Evolutionary conservation across 2,329 filamentous ascomycete genomes (phyloP), one percentile per base, ranked within the genome.

Genomic region (Xylaria arbuscula): DNA sequence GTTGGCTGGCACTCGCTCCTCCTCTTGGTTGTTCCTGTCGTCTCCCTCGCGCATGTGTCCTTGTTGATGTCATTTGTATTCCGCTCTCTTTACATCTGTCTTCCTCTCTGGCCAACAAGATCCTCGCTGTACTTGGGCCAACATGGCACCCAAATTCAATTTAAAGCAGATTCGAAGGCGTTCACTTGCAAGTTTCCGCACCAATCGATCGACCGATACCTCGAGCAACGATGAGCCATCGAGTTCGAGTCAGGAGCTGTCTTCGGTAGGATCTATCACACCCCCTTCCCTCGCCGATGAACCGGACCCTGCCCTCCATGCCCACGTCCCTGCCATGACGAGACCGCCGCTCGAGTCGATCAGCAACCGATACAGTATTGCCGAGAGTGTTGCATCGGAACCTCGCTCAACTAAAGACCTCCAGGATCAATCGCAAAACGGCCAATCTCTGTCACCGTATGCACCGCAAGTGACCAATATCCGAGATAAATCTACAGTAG

Each of bases 401-500:
- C 84, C 87, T 28, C 86, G 87, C 32, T 81, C 84, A 28, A 64
- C 71, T 67, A 72, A 68, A 62, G 42, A 68, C 51, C 78, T 83
- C 34, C 85, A 84, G 73, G 86, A 87, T 68, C 87, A 86, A 76
- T 74, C 74, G 28, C 56, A 68, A 34, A 13, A 60, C 19, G 86
- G 83, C 70, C 81, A 87, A 70, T 88, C 91, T 8, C 87, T 90
- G 19, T 97, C 94, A 62, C 89, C 91, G 51, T 95, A 93, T 81
- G 92, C 93, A 36, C 94, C 95, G 28, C 89, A 89, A 74, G 88
- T 98, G 47, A 83, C 90, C 51, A 97, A 94, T 40, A 84, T 97
- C 47, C 85, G 88, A 10, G 93, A 97, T 72, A 92, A 92, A 73
- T 90, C 93, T 67, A 97, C 93, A 92, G 94, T 97, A 87, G 75